These are phyloP conservation scores for Xylaria scruposa DNA, from an alignment of 495 filamentous ascomycete genomes.

Conservation along the genomic window DNA sequence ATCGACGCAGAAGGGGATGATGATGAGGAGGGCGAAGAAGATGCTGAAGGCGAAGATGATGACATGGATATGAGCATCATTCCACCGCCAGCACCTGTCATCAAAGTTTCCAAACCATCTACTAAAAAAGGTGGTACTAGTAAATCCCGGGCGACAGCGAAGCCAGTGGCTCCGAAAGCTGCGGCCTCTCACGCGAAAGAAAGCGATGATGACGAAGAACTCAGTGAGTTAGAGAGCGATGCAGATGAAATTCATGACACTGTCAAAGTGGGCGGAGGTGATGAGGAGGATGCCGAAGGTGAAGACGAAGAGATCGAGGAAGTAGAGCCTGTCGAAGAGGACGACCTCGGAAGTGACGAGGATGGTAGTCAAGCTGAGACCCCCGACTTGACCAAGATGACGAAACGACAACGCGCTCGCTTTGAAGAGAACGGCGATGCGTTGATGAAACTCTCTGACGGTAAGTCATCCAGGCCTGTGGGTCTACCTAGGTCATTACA, in stretches of 20 bases:
- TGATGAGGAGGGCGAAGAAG: constrained; percentile 55
- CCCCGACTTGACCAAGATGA: constrained; percentile 84
- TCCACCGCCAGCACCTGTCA: constrained; percentile 47
- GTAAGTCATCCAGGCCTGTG: constrained; percentile 34
- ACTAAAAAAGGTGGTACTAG: constrained; percentile 33
- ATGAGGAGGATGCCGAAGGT: constrained; percentile 60
- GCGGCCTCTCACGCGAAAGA: constrained; percentile 38
- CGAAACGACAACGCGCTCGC: constrained; percentile 81
- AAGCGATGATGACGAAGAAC: constrained; percentile 56
- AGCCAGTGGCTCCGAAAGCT: constrained; percentile 34
- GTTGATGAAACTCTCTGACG: constrained; percentile 80
- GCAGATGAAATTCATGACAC: constrained; percentile 58
- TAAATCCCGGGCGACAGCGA: constrained; percentile 37
- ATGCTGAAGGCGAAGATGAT: constrained; percentile 57
- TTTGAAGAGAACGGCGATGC: constrained; percentile 66
- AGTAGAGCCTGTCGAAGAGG: constrained; percentile 60
- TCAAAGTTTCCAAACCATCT: constrained; percentile 52
- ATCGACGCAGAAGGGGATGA: constrained; percentile 53
- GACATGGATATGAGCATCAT: constrained; percentile 52
- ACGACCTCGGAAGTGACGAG: constrained; percentile 71
- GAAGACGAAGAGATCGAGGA: constrained; percentile 69
- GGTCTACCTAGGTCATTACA: not conserved
- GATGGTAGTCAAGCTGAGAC: constrained; percentile 67
- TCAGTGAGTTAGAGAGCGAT: constrained; percentile 57
- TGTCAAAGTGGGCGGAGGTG: constrained; percentile 48